A percentile compares a stretch with the other conserved stretches of the same genome.
These are phyloP conservation scores for Arxiozyma slooffiae DNA, from an alignment of 1,139 yeast genomes.

Conservation along the genomic window DNA sequence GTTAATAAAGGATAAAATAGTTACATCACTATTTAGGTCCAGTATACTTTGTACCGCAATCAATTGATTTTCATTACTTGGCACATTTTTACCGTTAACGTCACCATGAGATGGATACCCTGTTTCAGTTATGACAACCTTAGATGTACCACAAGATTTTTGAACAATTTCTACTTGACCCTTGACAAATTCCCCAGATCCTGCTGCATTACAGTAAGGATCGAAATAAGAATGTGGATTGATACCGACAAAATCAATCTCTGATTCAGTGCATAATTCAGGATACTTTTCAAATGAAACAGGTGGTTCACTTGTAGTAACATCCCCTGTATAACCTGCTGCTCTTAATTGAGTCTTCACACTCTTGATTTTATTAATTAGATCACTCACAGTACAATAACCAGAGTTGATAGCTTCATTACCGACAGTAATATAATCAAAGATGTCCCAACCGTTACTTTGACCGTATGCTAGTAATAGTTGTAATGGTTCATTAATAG, in stretches of 20 bases:
- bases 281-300: slow-evolving; percentile 57
- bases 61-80: slow-evolving; percentile 58
- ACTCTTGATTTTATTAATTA: slow-evolving; percentile 50
- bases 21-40: slow-evolving; percentile 45
- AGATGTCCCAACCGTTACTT: slow-evolving; percentile 54
- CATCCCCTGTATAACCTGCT: slow-evolving; percentile 70
- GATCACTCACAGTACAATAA: slow-evolving; percentile 47
- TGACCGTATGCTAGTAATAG: slow-evolving; percentile 44
- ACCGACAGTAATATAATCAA: slow-evolving; percentile 70
- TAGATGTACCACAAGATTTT: slow-evolving; percentile 41
- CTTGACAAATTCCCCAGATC: slow-evolving; percentile 64
- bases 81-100: slow-evolving; percentile 63
- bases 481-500: slow-evolving; percentile 51
- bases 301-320: slow-evolving; percentile 86
- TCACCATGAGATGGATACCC: slow-evolving; percentile 79
- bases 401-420: slow-evolving; percentile 73
- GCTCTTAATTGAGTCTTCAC: slow-evolving; percentile 47
- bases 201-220: slow-evolving; percentile 45
- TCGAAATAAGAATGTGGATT: slow-evolving; percentile 86
- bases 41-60: slow-evolving; percentile 57
- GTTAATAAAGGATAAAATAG: slow-evolving; percentile 65
- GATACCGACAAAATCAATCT: slow-evolving; percentile 69
- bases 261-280: slow-evolving; percentile 54
- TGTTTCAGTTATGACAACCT: slow-evolving; percentile 63
- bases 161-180: slow-evolving; percentile 50